Evolutionary conservation across 139 green algal species (phyloP).

Genomic region (Prasinococcaceae sp.): DNA sequence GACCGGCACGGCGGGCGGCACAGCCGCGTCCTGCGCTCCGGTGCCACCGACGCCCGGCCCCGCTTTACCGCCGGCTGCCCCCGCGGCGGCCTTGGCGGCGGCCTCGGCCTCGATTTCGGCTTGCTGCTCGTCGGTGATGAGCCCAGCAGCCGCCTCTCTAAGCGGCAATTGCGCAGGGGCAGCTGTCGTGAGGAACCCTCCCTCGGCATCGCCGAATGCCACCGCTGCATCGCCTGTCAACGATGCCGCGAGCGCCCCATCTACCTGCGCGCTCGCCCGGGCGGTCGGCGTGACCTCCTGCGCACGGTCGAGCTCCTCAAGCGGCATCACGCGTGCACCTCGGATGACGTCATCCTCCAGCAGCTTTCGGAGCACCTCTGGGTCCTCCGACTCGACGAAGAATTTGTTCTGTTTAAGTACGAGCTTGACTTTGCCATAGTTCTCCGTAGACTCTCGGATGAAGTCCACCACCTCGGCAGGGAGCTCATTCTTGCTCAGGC

Average conservation of each 20-base stretch:
- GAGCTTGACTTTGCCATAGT: slow-evolving; percentile 94
- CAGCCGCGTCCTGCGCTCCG: background rate
- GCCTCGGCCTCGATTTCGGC: slow-evolving; percentile 18
- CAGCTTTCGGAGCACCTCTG: slow-evolving; percentile 47
- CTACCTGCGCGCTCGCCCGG: too few species aligned
- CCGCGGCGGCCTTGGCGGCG: slow-evolving; percentile 10
- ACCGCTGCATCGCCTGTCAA: too few species aligned
- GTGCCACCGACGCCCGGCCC: too few species aligned
- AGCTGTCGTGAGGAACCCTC: too few species aligned
- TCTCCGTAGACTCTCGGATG: slow-evolving; percentile 69
- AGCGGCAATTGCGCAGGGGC: too few species aligned
- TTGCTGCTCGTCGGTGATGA: too few species aligned
- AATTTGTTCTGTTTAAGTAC: slow-evolving; percentile 90
- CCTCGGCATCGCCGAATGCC: too few species aligned
- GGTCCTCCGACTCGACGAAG: slow-evolving; percentile 75
- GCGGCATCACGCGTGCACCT: slow-evolving; percentile 13
- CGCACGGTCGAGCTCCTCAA: too few species aligned
- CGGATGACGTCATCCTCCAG: slow-evolving; percentile 36
- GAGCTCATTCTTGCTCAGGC: slow-evolving; percentile 45
- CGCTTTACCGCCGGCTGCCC: slow-evolving; percentile 3
- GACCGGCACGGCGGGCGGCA: too few species aligned
- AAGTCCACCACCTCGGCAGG: slow-evolving; percentile 42
- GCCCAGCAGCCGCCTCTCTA: too few species aligned
- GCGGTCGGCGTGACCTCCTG: too few species aligned
- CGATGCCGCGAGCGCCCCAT: too few species aligned